These are phyloP conservation scores for Hymenotorrendiella dingleyae DNA, from an alignment of 2,329 filamentous ascomycete genomes.

Conservation along the genomic window DNA sequence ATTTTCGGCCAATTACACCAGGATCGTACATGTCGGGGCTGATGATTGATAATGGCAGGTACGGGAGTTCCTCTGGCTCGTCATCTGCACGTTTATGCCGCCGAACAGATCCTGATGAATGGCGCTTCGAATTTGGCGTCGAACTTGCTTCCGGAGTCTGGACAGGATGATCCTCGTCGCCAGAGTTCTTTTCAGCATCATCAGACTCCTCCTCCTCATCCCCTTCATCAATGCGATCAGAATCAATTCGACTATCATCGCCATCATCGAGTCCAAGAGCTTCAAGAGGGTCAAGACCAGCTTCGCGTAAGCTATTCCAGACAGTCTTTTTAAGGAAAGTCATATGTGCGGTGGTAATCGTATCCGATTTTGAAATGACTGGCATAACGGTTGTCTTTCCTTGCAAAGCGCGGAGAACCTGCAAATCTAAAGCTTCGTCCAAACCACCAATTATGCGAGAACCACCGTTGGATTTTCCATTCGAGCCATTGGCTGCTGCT, in stretches of 20 bases:
- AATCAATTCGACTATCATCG: slow-evolving; percentile 50
- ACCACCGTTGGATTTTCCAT: slow-evolving; percentile 40
- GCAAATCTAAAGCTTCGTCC: slow-evolving; percentile 84
- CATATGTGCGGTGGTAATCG: slow-evolving; percentile 95
- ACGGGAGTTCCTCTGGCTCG: slow-evolving; percentile 52
- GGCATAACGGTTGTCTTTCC: slow-evolving; percentile 94
- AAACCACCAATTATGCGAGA: slow-evolving; percentile 58
- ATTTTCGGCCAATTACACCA: slow-evolving; percentile 72
- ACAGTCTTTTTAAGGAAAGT: slow-evolving; percentile 83
- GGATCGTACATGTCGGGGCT: slow-evolving; percentile 89
- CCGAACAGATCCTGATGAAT: slow-evolving; percentile 29
- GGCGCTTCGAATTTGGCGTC: slow-evolving; percentile 29
- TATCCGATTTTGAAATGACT: slow-evolving; percentile 94
- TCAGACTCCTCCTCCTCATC: slow-evolving; percentile 39
- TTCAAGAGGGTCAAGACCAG: slow-evolving; percentile 83
- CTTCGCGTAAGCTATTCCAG: slow-evolving; percentile 78
- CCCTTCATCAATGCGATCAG: slow-evolving; percentile 47
- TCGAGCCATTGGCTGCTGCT: slow-evolving; percentile 38
- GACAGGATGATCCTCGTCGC: slow-evolving; percentile 37
- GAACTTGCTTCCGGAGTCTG: slow-evolving; percentile 25
- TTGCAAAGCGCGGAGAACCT: slow-evolving; percentile 80
- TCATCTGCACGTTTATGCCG: slow-evolving; percentile 31
- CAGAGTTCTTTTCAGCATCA: slow-evolving; percentile 23
- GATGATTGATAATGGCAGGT: slow-evolving; percentile 85
- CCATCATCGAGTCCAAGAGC: slow-evolving; percentile 76